A percentile compares a stretch with the other conserved stretches of the same genome.
These are phyloP conservation scores for Globisporangium recalcitrans DNA, from an alignment of 352 stramenopile genomes.

Conservation along the genomic window DNA sequence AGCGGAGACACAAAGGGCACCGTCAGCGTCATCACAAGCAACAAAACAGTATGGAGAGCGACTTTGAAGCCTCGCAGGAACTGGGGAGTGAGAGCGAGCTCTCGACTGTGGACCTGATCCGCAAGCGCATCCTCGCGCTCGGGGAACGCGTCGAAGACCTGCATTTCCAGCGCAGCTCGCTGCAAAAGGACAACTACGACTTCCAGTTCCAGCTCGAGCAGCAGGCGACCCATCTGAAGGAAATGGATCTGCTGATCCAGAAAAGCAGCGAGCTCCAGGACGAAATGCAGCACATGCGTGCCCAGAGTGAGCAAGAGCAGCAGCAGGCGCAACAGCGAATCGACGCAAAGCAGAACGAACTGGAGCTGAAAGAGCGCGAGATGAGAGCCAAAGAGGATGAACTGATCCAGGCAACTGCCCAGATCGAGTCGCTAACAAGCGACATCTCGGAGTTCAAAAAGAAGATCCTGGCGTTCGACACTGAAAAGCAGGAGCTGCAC, in stretches of 20 bases:
- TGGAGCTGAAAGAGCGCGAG: slow-evolving; percentile 23
- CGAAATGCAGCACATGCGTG: slow-evolving; percentile 23
- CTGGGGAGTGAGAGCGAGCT: slow-evolving; percentile 9
- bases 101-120: slow-evolving; percentile 41
- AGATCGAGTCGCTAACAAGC: slow-evolving; percentile 25
- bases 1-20: slow-evolving; percentile 19
- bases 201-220: slow-evolving; percentile 64
- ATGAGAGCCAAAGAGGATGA: slow-evolving; percentile 25
- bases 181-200: slow-evolving; percentile 76
- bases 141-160: slow-evolving; percentile 64
- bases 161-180: slow-evolving; percentile 59
- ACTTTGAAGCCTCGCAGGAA: not conserved
- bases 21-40: slow-evolving; percentile 12
- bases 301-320: slow-evolving; percentile 1
- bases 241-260: slow-evolving; percentile 34
- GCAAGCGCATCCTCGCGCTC: slow-evolving; percentile 51
- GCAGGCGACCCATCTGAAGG: slow-evolving; percentile 37
- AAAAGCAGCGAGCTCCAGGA: slow-evolving; percentile 36
- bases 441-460: slow-evolving; percentile 19
- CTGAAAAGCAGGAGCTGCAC: slow-evolving; percentile 32
- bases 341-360: not conserved
- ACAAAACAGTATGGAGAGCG: not conserved
- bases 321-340: not conserved
- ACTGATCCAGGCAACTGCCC: slow-evolving; percentile 22
- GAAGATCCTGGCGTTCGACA: slow-evolving; percentile 20